Evolutionary conservation across 345 rosid species (phyloP), one percentile per base, ranked within the genome.

Genomic region (Mangifera indica): DNA sequence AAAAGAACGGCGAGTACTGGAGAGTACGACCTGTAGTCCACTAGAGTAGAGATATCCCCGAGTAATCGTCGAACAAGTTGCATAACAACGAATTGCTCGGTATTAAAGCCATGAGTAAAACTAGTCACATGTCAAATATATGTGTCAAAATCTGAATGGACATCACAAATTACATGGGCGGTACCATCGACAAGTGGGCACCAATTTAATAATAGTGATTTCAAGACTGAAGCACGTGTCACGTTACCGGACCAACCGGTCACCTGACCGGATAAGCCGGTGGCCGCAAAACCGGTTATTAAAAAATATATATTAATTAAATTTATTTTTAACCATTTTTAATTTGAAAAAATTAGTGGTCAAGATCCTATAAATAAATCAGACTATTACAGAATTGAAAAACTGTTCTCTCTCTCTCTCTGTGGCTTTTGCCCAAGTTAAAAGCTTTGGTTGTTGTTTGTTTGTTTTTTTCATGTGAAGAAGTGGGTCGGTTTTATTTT

Each of bases 201-300:
- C 40, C 18, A 44, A 4, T 76, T 46, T 12, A 59, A 20, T 32
- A 24, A 67, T 58, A 32, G 72, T 67, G 55, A 63, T 37, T 29
- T 51, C 42, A 32, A 66, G 11, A 25, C 55, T 72, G 42, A 7
- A 78, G 87, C 89, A 91, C 92, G 94, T 91, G 91, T 53, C 79
- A 17, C 6, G 60, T 24, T 63, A 86, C 89, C 46, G 85, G 81
- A 42, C 1, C 22, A 64, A 15, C 80, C 84, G 24, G 91, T 86
- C 55, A 2, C 32, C 1, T 29, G 32, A 1, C 32, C 2, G 3
- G 32, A 29, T 29, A 29, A 29, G 3, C 32, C 32, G 1, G 32
- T 1, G 32, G 3, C 32, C 32, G 32, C 32, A 29, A 29, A 29
- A 29, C 2, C 32, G 32, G 32, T 29, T 29, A 29, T 1, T 29